These are phyloP conservation scores for Bolboschoenus planiculmis DNA, from an alignment of 176 grass and related monocot genomes.

Conservation along the genomic window DNA sequence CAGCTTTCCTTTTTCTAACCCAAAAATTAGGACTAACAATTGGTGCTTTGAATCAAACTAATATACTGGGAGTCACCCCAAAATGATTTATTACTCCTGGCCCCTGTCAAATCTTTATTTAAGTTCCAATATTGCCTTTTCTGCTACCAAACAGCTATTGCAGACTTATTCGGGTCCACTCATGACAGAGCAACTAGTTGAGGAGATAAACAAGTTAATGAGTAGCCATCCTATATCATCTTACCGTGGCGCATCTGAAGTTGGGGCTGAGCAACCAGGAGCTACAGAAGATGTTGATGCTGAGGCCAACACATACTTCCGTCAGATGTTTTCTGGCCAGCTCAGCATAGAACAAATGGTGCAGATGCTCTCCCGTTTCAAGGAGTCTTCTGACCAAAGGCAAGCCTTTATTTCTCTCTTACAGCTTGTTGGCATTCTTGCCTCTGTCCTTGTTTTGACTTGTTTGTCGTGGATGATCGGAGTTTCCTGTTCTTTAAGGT, in stretches of 20 bases:
- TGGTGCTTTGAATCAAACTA: neutral
- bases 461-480: neutral
- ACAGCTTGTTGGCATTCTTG: neutral
- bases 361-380: slow-evolving; percentile 86
- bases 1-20: slow-evolving; percentile 10
- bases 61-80: neutral
- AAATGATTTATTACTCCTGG: neutral
- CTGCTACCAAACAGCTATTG: slow-evolving; percentile 44
- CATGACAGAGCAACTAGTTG: slow-evolving; percentile 50
- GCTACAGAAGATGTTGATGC: slow-evolving; percentile 57
- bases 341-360: slow-evolving; percentile 73
- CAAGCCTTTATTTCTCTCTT: slow-evolving; percentile 15
- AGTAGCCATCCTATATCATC: slow-evolving; percentile 42
- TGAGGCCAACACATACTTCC: slow-evolving; percentile 76
- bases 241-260: slow-evolving; percentile 33
- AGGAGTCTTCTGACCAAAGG: slow-evolving; percentile 87
- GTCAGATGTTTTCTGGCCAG: slow-evolving; percentile 88
- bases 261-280: slow-evolving; percentile 34
- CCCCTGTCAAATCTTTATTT: neutral
- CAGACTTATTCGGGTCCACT: slow-evolving; percentile 56
- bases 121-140: neutral
- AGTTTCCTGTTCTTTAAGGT: slow-evolving; percentile 6
- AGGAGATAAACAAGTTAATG: slow-evolving; percentile 66
- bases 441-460: neutral
- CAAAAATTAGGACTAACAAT: slow-evolving; percentile 12